These are phyloP conservation scores for Aspergillus thermomutatus DNA, from an alignment of 2,329 filamentous ascomycete species.

Conservation along the genomic window DNA sequence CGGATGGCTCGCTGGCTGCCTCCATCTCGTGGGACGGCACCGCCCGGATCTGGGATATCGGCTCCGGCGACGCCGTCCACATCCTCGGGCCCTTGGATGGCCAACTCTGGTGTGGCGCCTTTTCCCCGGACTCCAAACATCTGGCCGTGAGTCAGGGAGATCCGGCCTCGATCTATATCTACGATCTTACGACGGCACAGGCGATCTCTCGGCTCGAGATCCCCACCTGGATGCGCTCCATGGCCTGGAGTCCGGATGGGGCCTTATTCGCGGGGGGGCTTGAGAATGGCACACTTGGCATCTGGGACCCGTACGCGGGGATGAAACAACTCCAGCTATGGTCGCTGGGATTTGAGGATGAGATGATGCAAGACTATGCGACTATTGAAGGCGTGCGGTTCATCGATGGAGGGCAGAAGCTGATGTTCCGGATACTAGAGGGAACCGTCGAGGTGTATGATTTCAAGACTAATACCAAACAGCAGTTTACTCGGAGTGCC, in stretches of 20 bases:
- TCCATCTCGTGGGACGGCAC: constrained; percentile 8
- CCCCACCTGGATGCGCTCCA: neutral
- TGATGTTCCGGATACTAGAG: constrained; percentile 1
- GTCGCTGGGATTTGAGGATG: constrained; percentile 2
- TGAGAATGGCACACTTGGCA: neutral
- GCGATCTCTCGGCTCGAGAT: neutral
- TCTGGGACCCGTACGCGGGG: constrained; percentile 9
- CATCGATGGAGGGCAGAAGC: neutral
- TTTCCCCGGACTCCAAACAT: constrained; percentile 8
- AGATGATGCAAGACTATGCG: constrained; percentile 1
- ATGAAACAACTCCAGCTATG: constrained; percentile 6
- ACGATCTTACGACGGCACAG: constrained; percentile 1
- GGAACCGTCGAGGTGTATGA: constrained; percentile 10
- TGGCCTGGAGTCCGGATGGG: constrained; percentile 9
- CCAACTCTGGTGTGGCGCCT: constrained; percentile 5
- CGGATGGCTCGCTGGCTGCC: constrained; percentile 3
- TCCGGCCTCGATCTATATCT: constrained; percentile 7
- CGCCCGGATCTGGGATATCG: constrained; percentile 8
- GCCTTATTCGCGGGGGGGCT: constrained; percentile 2
- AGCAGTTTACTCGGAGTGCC: constrained; percentile 5
- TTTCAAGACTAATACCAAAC: constrained; percentile 7
- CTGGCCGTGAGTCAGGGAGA: constrained; percentile 6
- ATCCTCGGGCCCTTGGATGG: constrained; percentile 2
- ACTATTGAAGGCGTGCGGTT: neutral
- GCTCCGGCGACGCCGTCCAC: constrained; percentile 6